These are phyloP conservation scores for Tolypocladium album DNA, from an alignment of 2,329 filamentous ascomycete species.

Conservation along the genomic window DNA sequence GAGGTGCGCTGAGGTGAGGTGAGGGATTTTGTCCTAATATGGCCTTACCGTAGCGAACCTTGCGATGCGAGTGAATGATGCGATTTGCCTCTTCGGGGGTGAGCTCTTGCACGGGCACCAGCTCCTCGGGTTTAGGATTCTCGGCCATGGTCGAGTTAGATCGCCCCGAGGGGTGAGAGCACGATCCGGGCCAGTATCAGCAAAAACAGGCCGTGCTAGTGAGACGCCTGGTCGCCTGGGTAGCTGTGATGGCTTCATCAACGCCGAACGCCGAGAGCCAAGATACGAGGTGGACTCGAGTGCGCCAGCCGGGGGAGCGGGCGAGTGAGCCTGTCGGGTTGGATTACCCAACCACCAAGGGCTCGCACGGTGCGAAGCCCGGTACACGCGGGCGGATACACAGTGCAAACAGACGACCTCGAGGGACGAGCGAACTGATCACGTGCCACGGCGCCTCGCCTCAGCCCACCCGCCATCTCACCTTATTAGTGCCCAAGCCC, in stretches of 20 bases:
- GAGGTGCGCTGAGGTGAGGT: background rate
- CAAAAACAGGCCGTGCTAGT: background rate
- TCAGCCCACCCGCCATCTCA: background rate
- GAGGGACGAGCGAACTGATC: background rate
- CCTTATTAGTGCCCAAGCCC: background rate
- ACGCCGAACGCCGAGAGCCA: constrained; percentile 27
- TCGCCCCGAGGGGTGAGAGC: background rate
- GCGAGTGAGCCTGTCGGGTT: background rate
- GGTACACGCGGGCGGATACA: background rate
- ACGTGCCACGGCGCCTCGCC: background rate
- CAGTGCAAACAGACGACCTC: background rate
- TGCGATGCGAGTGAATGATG: constrained; percentile 59
- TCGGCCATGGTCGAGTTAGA: constrained; percentile 28
- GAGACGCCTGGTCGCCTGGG: background rate
- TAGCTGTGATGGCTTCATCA: constrained; percentile 9
- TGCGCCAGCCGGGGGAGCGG: background rate
- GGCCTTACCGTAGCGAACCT: constrained; percentile 52
- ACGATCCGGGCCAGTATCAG: background rate
- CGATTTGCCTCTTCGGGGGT: constrained; percentile 56
- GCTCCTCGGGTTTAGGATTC: constrained; percentile 30
- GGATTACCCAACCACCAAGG: background rate
- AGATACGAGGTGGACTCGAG: constrained; percentile 2
- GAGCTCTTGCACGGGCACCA: constrained; percentile 41
- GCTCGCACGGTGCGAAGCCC: background rate
- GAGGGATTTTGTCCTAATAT: background rate